Percentiles rank a stretch among this genome's conserved stretches.
Conservation (phyloP, 352 stramenopile species). For the Phytophthora pini region DNA sequence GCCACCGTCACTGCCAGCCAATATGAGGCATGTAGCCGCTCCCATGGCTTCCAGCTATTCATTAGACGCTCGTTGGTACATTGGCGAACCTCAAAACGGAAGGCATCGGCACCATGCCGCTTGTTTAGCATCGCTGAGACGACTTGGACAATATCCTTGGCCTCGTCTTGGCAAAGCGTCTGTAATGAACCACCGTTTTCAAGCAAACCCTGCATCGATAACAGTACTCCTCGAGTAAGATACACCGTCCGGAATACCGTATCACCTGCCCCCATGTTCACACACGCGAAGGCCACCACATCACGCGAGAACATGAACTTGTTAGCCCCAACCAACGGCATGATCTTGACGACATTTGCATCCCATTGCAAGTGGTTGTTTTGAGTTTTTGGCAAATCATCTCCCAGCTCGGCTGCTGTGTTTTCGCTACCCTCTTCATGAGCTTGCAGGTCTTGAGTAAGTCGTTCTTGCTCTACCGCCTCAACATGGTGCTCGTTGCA, state of each 20-base stretch:
- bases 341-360: constrained; percentile 45
- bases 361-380: constrained; percentile 38
- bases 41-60: constrained; percentile 71
- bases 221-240: constrained; percentile 34
- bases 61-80: constrained; percentile 56
- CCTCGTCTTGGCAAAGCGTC: not conserved
- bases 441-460: constrained; percentile 58
- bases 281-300: constrained; percentile 43
- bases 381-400: not conserved
- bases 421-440: constrained; percentile 33
- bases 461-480: constrained; percentile 40
- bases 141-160: constrained; percentile 17
- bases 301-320: constrained; percentile 33
- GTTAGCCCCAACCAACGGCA: constrained; percentile 25
- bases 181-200: not conserved
- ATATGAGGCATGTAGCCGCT: constrained; percentile 59
- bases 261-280: constrained; percentile 34
- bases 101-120: constrained; percentile 1
- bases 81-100: constrained; percentile 47
- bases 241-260: constrained; percentile 44
- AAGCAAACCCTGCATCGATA: constrained; percentile 37
- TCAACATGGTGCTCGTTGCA: constrained; percentile 44
- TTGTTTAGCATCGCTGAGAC: constrained; percentile 15
- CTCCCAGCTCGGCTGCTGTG: constrained; percentile 2
- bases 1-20: constrained; percentile 33